phyloP scores from a whole-genome alignment of 768 basidiomycete genomes.

The Tylopilus sp. region DNA sequence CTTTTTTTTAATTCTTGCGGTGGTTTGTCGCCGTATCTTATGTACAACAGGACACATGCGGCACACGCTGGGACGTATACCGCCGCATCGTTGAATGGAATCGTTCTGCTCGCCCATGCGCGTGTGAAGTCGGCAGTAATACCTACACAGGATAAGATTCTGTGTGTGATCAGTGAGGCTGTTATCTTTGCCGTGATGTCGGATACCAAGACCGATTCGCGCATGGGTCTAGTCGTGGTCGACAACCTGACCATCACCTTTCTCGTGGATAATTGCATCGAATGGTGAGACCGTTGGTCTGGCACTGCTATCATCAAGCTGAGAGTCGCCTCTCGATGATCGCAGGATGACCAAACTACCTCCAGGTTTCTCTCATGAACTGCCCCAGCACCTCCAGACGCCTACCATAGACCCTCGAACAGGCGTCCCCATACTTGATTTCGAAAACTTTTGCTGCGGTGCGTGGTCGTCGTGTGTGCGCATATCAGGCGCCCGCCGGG shows the following conservation, averaged over 20 bases:
- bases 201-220: slow-evolving; percentile 18
- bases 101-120: neutral
- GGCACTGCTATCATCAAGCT: neutral
- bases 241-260: slow-evolving; percentile 52
- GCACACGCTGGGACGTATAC: slow-evolving; percentile 9
- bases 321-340: neutral
- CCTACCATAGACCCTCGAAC: slow-evolving; percentile 42
- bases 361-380: slow-evolving; percentile 71
- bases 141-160: too few relatives aligned
- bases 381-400: slow-evolving; percentile 56
- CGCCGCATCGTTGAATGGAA: neutral
- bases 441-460: slow-evolving; percentile 73
- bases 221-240: slow-evolving; percentile 27
- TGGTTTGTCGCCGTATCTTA: neutral
- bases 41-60: neutral
- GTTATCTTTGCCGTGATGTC: too few relatives aligned
- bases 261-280: slow-evolving; percentile 73
- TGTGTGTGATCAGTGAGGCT: too few relatives aligned
- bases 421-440: slow-evolving; percentile 63
- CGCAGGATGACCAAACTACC: slow-evolving; percentile 77
- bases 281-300: slow-evolving; percentile 52
- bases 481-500: neutral
- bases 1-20: slow-evolving; percentile 7
- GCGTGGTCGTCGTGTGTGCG: slow-evolving; percentile 12
- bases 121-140: neutral